Evolutionary conservation across 495 filamentous ascomycete species (phyloP).

Genomic region (Staphylotrichum longicolle): DNA sequence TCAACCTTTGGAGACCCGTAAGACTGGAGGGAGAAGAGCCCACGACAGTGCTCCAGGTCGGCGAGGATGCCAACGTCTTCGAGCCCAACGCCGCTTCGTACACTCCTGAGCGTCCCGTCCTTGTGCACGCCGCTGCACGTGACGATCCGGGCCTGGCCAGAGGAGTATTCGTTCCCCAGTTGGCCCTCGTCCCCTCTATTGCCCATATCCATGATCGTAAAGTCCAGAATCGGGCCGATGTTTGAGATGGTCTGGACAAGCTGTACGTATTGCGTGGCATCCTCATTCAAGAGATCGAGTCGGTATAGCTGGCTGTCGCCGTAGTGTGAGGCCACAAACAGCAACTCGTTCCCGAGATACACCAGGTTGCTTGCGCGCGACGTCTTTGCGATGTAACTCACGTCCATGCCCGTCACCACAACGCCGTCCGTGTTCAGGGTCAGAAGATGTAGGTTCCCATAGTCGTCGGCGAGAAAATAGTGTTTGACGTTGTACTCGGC

Average conservation of each 20-base stretch:
- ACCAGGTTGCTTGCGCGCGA: slow-evolving; percentile 74
- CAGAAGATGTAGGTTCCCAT: slow-evolving; percentile 75
- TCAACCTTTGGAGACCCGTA: slow-evolving; percentile 52
- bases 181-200: slow-evolving; percentile 69
- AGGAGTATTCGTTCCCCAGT: slow-evolving; percentile 81
- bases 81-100: slow-evolving; percentile 90
- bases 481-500: slow-evolving; percentile 72
- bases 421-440: slow-evolving; percentile 64
- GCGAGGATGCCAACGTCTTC: slow-evolving; percentile 82
- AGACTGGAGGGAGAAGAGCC: slow-evolving; percentile 58
- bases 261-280: slow-evolving; percentile 47
- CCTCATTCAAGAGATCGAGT: slow-evolving; percentile 43
- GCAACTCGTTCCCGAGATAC: slow-evolving; percentile 67
- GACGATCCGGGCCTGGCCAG: slow-evolving; percentile 91
- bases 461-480: slow-evolving; percentile 88
- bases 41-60: slow-evolving; percentile 72
- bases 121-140: slow-evolving; percentile 85
- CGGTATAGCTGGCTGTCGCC: slow-evolving; percentile 85
- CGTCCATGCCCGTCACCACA: slow-evolving; percentile 51
- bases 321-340: slow-evolving; percentile 90
- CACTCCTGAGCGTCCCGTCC: slow-evolving; percentile 81
- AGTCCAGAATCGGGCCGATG: slow-evolving; percentile 88
- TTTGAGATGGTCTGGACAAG: slow-evolving; percentile 77
- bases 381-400: slow-evolving; percentile 66
- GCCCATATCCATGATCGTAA: slow-evolving; percentile 92